Base-by-base conservation (phyloP, 2,329 filamentous ascomycete genomes). In the Paramyrothecium roridum region DNA sequence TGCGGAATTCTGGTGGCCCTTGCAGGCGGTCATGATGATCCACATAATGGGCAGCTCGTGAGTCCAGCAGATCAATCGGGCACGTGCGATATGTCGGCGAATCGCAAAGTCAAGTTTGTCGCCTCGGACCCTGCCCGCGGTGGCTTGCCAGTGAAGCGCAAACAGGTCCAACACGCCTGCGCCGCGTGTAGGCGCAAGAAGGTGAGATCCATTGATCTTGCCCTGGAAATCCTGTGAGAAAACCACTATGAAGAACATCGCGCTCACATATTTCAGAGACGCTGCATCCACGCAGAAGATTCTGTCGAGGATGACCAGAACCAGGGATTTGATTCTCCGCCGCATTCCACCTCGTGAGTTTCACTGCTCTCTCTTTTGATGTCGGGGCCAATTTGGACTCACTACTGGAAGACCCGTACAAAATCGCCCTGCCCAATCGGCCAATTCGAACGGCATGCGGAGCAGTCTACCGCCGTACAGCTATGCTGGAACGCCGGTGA, bases 121-220 rank as follows among this genome's bases (percentile, higher is more conserved):
- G 80, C 76, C 53, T 80, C 81, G 13, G 80, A 85, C 66, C 73
- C 73, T 7, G 73, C 73, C 22, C 66, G 72, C 17, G 72, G 72
- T 49, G 82, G 81, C 19, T 68, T 84, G 56, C 82, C 82, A 4
- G 72, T 82, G 54, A 86, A 86, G 70, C 73, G 83, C 52, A 82
- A 82, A 59, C 83, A 86, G 63, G 81, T 84, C 21, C 76, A 78
- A 55, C 81, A 84, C 30, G 83, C 83, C 4, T 86, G 83, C 58
- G 72, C 75, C 0, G 68, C 72, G 2, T 86, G 83, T 60, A 78
- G 83, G 4, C 78, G 76, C 50, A 79, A 79, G 57, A 85, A 85
- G 74, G 80, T 80, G 52, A 49, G 65, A 52, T 4, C 7, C 12
- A 3, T 16, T 16, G 16, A 11, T 40, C 8, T 3, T 30, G 26